Base-by-base conservation (phyloP, 2,329 filamentous ascomycete species). In the Neurospora sp. region DNA sequence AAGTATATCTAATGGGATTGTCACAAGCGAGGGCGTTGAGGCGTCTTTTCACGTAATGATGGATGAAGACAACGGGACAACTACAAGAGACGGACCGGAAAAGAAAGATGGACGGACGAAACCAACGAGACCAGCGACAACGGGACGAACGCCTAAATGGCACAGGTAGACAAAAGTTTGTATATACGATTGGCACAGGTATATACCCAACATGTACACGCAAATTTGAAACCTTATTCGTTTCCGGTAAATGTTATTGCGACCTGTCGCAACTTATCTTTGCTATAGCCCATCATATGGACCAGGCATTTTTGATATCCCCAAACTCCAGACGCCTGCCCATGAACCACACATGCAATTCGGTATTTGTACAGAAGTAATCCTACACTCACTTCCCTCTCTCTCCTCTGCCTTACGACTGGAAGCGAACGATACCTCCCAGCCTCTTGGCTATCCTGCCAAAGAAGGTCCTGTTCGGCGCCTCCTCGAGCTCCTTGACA, bases 1-100 rank as follows among this genome's bases (percentile, higher is more conserved):
- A 91, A 86, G 79, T 97, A 96, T 78, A 87, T 98, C 73, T 96
- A 83, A 77, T 70, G 33, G 8, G 8, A 19, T 17, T 23, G 8
- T 11, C 36, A n/a, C 12, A 6, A 40, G 15, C 43, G 71, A 40
- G n/a, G 71, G 71, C 67, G 66, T 72, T 69, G 33, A 37, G 68
- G 70, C 38, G 40, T 40, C 11, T 68, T 69, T 17, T 28, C 46
- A 19, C 11, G 5, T 43, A 46, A 46, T 40, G 67, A 70, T 37
- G 57, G 62, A 39, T 65, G 62, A 40, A 62, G 28, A 15, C 38
- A 70, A 70, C 6, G 12, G 28, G 28, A 36, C 15, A 36, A 10
- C 28, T 1, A 36, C 28, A 62, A 62, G 28, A 62, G 28, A 62
- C 8, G 52, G 52, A 62, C 28, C 46, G 2, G 3, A 57, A 33